Evolutionary conservation across 371 early-diverging fungal genomes (phyloP).

Genomic region (Cokeromyces recurvatus): DNA sequence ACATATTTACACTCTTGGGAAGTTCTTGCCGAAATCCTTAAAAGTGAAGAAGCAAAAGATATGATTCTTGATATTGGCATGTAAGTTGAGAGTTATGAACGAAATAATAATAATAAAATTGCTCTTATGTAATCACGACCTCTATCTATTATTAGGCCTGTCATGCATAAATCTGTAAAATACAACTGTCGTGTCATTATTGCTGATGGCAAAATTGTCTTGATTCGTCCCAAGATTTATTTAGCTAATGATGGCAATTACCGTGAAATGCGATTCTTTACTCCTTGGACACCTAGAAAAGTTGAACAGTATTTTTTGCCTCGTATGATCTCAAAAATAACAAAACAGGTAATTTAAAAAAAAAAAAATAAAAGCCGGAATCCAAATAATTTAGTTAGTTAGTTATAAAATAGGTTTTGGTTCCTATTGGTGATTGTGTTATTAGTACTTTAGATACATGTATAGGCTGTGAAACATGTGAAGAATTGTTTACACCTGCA

Average conservation of each 20-base stretch:
- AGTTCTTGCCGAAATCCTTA: constrained; percentile 72
- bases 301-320: constrained; percentile 81
- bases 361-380: too few species aligned
- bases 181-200: constrained; percentile 95
- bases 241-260: constrained; percentile 98
- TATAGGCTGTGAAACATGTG: constrained; percentile 94
- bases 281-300: constrained; percentile 72
- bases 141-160: constrained; percentile 62
- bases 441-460: constrained; percentile 76
- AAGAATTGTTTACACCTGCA: constrained; percentile 93
- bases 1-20: constrained; percentile 95
- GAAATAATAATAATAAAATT: too few species aligned
- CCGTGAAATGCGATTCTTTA: constrained; percentile 93
- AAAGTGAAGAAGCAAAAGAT: constrained; percentile 57
- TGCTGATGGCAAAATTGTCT: constrained; percentile 73
- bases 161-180: constrained; percentile 82
- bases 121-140: too few species aligned
- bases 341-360: constrained; percentile 57
- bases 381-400: too few species aligned
- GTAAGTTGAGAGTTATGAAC: constrained; percentile 57
- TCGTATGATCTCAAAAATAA: constrained; percentile 68
- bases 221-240: constrained; percentile 94
- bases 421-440: constrained; percentile 86
- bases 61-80: constrained; percentile 94
- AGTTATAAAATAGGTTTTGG: constrained; percentile 46